A percentile compares a stretch with the other conserved stretches of the same genome.
Conservation (phyloP, 371 early-diverging fungal species). For the Mortierella sp. region DNA sequence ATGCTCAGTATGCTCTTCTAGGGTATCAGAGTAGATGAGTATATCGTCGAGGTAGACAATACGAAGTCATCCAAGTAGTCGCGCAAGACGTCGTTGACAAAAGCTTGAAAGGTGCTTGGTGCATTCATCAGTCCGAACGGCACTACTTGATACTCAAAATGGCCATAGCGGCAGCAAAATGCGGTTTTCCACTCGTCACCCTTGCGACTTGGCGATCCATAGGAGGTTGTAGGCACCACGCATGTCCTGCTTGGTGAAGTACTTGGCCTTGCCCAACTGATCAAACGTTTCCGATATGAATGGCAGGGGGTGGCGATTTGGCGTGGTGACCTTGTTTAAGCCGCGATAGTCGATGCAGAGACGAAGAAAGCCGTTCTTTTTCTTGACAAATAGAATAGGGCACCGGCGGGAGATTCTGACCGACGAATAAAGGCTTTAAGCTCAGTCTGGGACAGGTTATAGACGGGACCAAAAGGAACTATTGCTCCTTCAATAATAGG, state of each 20-base stretch:
- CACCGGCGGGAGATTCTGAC: background rate
- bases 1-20: slow-evolving; percentile 63
- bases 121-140: slow-evolving; percentile 5
- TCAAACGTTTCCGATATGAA: background rate
- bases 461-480: too few species aligned
- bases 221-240: background rate
- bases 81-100: slow-evolving; percentile 60
- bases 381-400: background rate
- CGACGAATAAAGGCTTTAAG: background rate
- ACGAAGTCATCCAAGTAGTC: slow-evolving; percentile 59
- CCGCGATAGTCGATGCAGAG: background rate
- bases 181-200: background rate
- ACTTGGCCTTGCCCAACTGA: background rate
- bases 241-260: background rate
- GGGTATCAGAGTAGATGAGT: slow-evolving; percentile 63
- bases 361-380: background rate
- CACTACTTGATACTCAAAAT: background rate
- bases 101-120: slow-evolving; percentile 61
- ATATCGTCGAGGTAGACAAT: slow-evolving; percentile 73
- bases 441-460: too few species aligned
- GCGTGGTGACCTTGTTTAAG: background rate
- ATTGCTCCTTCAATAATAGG: too few species aligned
- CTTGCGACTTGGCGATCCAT: background rate
- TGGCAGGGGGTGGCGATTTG: background rate
- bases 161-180: background rate